Base-by-base conservation (phyloP, 2,329 filamentous ascomycete species). In the Diplodia seriata region DNA sequence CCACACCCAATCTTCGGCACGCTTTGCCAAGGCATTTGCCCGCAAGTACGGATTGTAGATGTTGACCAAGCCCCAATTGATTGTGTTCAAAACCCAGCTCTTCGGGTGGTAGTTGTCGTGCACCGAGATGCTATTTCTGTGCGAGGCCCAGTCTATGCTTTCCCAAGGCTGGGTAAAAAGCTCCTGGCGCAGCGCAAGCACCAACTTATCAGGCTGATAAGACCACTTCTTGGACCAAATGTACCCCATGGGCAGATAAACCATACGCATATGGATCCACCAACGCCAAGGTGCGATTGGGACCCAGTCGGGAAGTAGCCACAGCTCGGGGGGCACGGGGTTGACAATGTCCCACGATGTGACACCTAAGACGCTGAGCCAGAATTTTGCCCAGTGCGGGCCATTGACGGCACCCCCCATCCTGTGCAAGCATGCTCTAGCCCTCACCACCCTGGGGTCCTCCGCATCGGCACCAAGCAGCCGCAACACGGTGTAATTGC, bases 221-320 rank as follows among this genome's bases (percentile, higher is more conserved):
- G 85, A 86, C 89, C 92, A 97, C 70, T 85, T 85, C 81, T 91
- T 93, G 0, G 93, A 97, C 83, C 91, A 97, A 51, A 98, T 79
- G 75, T 91, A 97, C 0, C 91, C 89, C 93, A 98, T 97, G 5
- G 94, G 91, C 59, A 97, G 78, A 74, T 94, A 97, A n/a, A 99
- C 94, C 79, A 91, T 89, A n/a, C 95, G 92, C 79, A 97, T 97
- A 74, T 99, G 95, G 74, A 98, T 92, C 94, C 94, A 97, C 94
- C 94, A 97, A 72, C 93, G 85, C 93, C 93, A 97, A 0, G 94
- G 94, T 5, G 93, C 89, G 75, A 97, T 86, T 0, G 94, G 94
- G 3, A 93, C 86, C 93, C 93, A 97, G 77, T 97, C 92, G 0
- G 94, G 94, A 3, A 97, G 81, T 50, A 97, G 47, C 95, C 95